These are phyloP conservation scores for Lunasporangiospora selenospora DNA, from an alignment of 192 early-diverging fungal genomes.

Conservation along the genomic window DNA sequence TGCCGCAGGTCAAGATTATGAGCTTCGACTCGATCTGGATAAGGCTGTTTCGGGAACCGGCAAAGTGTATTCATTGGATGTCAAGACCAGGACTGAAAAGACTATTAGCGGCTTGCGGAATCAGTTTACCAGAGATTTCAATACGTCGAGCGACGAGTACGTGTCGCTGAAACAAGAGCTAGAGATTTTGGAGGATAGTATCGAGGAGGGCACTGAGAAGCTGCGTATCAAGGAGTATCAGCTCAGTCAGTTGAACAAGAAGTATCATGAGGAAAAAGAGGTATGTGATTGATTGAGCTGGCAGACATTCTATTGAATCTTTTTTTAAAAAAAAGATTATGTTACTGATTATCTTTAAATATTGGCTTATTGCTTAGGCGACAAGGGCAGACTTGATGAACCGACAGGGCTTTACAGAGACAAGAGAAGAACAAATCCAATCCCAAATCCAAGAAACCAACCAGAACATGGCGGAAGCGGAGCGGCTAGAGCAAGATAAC, in stretches of 20 bases:
- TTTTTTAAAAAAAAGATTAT: background rate
- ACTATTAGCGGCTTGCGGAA: constrained; percentile 23
- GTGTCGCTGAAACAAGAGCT: constrained; percentile 14
- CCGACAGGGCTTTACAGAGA: constrained; percentile 16
- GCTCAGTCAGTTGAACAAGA: constrained; percentile 7
- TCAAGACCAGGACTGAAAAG: constrained; percentile 16
- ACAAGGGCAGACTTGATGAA: constrained; percentile 11
- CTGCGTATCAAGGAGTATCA: constrained; percentile 28
- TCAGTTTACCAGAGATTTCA: constrained; percentile 21
- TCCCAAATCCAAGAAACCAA: constrained; percentile 13
- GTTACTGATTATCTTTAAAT: background rate
- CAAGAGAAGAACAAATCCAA: constrained; percentile 20
- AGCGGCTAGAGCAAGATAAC: constrained; percentile 29
- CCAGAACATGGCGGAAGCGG: constrained; percentile 18
- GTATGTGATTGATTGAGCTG: constrained; percentile 7
- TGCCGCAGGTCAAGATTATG: constrained; percentile 30
- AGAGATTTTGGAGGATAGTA: constrained; percentile 25
- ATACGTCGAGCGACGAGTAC: constrained; percentile 11
- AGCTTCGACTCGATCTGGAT: constrained; percentile 24
- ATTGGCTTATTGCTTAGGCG: constrained; percentile 3
- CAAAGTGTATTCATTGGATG: constrained; percentile 17
- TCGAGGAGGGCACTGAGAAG: constrained; percentile 11
- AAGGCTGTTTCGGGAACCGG: constrained; percentile 7
- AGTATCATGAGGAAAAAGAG: constrained; percentile 42
- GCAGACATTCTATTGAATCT: background rate